These are phyloP conservation scores for Maudiozyma pseudohumilis DNA, from an alignment of 805 yeast genomes.

Conservation along the genomic window DNA sequence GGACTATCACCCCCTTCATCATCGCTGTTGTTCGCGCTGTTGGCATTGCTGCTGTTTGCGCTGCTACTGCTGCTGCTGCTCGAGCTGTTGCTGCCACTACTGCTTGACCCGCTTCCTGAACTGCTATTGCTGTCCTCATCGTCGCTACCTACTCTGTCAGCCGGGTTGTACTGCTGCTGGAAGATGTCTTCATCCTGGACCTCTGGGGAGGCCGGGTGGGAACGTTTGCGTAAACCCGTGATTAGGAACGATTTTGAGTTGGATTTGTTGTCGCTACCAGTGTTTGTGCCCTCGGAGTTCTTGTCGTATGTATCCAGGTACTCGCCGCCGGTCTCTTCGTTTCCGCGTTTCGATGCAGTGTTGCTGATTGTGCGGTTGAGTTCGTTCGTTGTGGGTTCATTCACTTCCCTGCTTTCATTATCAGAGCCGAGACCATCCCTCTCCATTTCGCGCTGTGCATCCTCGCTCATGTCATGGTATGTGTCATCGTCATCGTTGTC, in stretches of 20 bases:
- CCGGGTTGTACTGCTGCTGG: conserved; percentile 37
- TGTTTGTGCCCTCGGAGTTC: background rate
- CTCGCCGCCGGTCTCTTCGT: background rate
- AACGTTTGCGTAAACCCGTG: conserved; percentile 9
- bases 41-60: background rate
- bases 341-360: conserved; percentile 1
- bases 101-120: background rate
- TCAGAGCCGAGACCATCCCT: too few relatives aligned
- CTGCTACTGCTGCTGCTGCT: background rate
- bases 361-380: conserved; percentile 15
- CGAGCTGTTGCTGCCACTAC: background rate
- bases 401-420: conserved; percentile 19
- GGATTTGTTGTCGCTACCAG: too few relatives aligned
- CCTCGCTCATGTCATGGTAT: conserved; percentile 4
- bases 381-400: conserved; percentile 24
- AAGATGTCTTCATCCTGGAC: conserved; percentile 21
- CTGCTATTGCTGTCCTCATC: conserved; percentile 31
- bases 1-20: background rate
- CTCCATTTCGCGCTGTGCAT: conserved; percentile 11
- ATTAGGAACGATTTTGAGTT: conserved; percentile 7
- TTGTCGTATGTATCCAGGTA: conserved; percentile 13
- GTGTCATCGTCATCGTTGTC: conserved; percentile 27
- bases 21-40: background rate
- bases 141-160: conserved; percentile 8
- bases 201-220: conserved; percentile 11